Evolutionary conservation across 1,284 basidiomycete species (phyloP), one percentile per base, ranked within the genome.

Genomic region (Thecaphora thlaspeos): DNA sequence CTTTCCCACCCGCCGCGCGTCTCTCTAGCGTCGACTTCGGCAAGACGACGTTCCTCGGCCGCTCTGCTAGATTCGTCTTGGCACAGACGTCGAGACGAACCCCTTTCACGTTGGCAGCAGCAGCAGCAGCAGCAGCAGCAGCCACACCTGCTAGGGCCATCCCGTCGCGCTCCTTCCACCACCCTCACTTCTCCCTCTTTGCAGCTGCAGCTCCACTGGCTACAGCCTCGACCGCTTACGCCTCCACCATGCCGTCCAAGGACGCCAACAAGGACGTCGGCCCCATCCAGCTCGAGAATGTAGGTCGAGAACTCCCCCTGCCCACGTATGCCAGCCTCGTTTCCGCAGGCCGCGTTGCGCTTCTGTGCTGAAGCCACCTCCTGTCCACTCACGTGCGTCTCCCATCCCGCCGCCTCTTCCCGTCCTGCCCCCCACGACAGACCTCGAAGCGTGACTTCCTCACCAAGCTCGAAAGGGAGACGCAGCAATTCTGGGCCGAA

Each of bases 361-460:
- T n/a, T n/a, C n/a, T n/a, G n/a, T n/a, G n/a, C n/a, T n/a, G n/a
- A n/a, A n/a, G n/a, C n/a, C n/a, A n/a, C n/a, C n/a, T n/a, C n/a
- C n/a, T n/a, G 17, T 17, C 32, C 32, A 4, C 32, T 34, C 32
- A 4, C 9, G 10, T 34, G 11, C 12, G 10, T 34, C 15, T 7
- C 42, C 10, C 36, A 17, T 24, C 42, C 21, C 21, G 17, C 28
- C 8, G 21, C 30, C 30, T 51, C 21, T 46, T n/a, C 22, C 34
- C 10, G 44, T 24, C 11, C 41, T 3, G 3, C 28, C 39, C 23
- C 5, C 28, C 69, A 8, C 15, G 3, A 14, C 32, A 34, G 59
- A 97, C 94, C 28, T 87, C 85, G 71, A 97, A 97, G 80, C 86
- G 93, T 76, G 94, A 97, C 81, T 83, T 87, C 73, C 82, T 97